Base-by-base conservation (phyloP, 495 filamentous ascomycete genomes). In the Bacidia rubella region DNA sequence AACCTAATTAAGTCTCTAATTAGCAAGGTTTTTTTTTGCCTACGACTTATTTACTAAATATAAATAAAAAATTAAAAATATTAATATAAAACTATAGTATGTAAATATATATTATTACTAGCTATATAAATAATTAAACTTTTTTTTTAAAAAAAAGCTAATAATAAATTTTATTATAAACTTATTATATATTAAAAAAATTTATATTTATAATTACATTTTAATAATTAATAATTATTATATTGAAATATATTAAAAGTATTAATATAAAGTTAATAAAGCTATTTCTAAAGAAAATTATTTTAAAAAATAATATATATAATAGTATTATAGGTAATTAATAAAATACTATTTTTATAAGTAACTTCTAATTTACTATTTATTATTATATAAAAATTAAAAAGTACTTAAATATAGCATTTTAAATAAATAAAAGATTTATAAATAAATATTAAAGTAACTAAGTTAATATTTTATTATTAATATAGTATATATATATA, bases 401-500 rank as follows among this genome's bases (percentile, higher is more conserved):
- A 20, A 10, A 2, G 27, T 27, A 12, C 15, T 25, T 2, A 2
- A 32, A 5, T 3, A 2, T 2, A 1, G 27, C 27, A 49, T 26
- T 49, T 44, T 44, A 9, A 49, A 49, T 23, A 45, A 29, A n/a
- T 12, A 19, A 39, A 49, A 49, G 23, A 49, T 49, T 26, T 25
- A 20, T 49, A 25, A 25, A 26, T 25, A 26, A 26, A n/a, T n/a
- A n/a, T n/a, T n/a, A n/a, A n/a, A n/a, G n/a, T n/a, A n/a, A n/a
- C n/a, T n/a, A n/a, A n/a, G n/a, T n/a, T n/a, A n/a, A n/a, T n/a
- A n/a, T n/a, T n/a, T n/a, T n/a, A n/a, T 26, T 25, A 25, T 26
- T 49, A 12, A 49, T 25, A 49, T 49, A 49, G 20, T 55, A 15
- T 15, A 27, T 48, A 22, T 54, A 49, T 1, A 17, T 40, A n/a